Base-by-base conservation (phyloP, 108 stramenopile species). In the Tribonema minus region DNA sequence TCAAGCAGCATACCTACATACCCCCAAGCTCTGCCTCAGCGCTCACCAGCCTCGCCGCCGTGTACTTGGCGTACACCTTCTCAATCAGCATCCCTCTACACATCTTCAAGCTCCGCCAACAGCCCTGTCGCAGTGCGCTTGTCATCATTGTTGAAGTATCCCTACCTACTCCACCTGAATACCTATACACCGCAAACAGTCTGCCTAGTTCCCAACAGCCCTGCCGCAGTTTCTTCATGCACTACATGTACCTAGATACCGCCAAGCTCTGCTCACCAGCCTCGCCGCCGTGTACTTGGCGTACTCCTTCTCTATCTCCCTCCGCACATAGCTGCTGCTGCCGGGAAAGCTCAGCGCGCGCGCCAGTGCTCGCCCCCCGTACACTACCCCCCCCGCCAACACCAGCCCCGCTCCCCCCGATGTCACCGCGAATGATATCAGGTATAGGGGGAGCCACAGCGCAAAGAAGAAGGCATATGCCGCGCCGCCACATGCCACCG, bases 251-350 rank as follows among this genome's bases (percentile, higher is more conserved):
- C n/a, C n/a, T n/a, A n/a, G n/a, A n/a, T n/a, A n/a, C 46, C 46
- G 23, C 12, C 12, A 15, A 20, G 9, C n/a, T 33, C 25, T 28
- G 0, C 69, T 0, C 31, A 75, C 73, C 64, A 75, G 46, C 39
- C 73, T 63, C n/a, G 29, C 33, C 41, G 64, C 61, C 34, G 65
- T 64, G 73, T n/a, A 46, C 64, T 75, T 75, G 46, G 73, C 34
- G 46, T 75, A 64, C 73, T 75, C 73, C 30, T 33, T 37, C 64
- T 75, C 73, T 39, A 75, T 75, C 36, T 65, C 64, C 64, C 73
- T 64, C 73, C 65, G 73, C 1, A 75, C 61, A 40, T 75, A 64
- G 41, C 37, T 63, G 27, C 64, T 65, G 46, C 41, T 29, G 7
- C 73, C 73, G 5, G 73, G 73, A 46, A 54, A 75, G 73, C 64